phyloP scores from a whole-genome alignment of 2,329 filamentous ascomycete genomes.

The Hypoxylon sp. region DNA sequence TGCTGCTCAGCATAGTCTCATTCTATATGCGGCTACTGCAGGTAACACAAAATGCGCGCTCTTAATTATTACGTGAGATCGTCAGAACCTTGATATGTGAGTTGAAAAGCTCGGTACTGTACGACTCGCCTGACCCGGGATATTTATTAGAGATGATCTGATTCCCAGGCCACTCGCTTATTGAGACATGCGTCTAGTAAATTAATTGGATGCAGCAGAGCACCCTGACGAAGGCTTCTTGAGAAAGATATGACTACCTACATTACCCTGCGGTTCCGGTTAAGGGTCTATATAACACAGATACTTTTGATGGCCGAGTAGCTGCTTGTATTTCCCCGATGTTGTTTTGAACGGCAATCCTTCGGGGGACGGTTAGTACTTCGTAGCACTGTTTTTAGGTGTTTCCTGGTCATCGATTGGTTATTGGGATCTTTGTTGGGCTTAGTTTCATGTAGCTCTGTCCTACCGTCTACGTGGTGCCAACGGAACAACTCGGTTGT shows the following conservation, averaged over 20 bases:
- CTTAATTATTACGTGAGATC: conserved; percentile 38
- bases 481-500: conserved; percentile 37
- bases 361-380: conserved; percentile 21
- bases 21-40: conserved; percentile 33
- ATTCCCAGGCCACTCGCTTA: conserved; percentile 40
- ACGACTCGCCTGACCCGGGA: conserved; percentile 39
- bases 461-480: conserved; percentile 42
- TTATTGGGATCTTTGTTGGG: conserved; percentile 20
- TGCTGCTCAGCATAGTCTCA: conserved; percentile 5
- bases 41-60: conserved; percentile 25
- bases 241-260: conserved; percentile 16
- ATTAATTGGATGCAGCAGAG: conserved; percentile 37
- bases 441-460: conserved; percentile 34
- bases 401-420: conserved; percentile 17
- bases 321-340: conserved; percentile 14
- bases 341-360: conserved; percentile 22
- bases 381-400: conserved; percentile 18
- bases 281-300: conserved; percentile 10
- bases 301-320: conserved; percentile 25
- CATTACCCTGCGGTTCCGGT: conserved; percentile 26
- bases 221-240: conserved; percentile 28
- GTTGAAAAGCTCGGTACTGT: conserved; percentile 32
- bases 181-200: conserved; percentile 39
- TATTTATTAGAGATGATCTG: conserved; percentile 37
- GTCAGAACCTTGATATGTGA: conserved; percentile 41